These are phyloP conservation scores for Dioszegia crocea DNA, from an alignment of 768 basidiomycete species.

Conservation along the genomic window DNA sequence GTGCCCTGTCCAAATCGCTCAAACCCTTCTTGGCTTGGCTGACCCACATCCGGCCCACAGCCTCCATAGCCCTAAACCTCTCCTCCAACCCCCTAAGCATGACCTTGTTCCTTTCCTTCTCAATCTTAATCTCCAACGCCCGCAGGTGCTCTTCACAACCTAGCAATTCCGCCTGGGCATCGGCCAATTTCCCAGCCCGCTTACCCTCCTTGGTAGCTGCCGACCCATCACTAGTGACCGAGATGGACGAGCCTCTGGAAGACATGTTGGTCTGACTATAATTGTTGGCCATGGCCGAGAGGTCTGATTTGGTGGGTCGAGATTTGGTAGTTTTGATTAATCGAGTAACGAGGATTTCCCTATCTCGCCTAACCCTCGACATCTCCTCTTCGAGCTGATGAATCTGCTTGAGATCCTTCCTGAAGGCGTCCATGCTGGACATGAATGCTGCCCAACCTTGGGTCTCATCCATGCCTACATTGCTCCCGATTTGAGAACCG, in stretches of 20 bases:
- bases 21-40: conserved; percentile 44
- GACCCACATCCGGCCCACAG: conserved; percentile 48
- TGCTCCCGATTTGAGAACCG: conserved; percentile 15
- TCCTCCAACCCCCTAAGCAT: conserved; percentile 48
- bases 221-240: conserved; percentile 35
- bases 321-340: conserved; percentile 49
- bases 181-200: conserved; percentile 42
- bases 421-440: conserved; percentile 42
- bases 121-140: conserved; percentile 43
- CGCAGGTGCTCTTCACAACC: conserved; percentile 49
- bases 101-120: conserved; percentile 48
- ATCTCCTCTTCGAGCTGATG: conserved; percentile 49
- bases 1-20: conserved; percentile 37
- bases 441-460: conserved; percentile 47
- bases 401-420: conserved; percentile 49
- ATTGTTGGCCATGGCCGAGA: conserved; percentile 30
- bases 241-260: conserved; percentile 26
- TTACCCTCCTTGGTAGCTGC: conserved; percentile 41
- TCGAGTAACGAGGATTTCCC: conserved; percentile 47
- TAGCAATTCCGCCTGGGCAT: conserved; percentile 48
- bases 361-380: conserved; percentile 44
- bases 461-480: conserved; percentile 17
- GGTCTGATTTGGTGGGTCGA: conserved; percentile 43
- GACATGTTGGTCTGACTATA: conserved; percentile 23
- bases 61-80: conserved; percentile 48